Conservation (phyloP, 148 eudicot genomes). For the Diospyros lotus region DNA sequence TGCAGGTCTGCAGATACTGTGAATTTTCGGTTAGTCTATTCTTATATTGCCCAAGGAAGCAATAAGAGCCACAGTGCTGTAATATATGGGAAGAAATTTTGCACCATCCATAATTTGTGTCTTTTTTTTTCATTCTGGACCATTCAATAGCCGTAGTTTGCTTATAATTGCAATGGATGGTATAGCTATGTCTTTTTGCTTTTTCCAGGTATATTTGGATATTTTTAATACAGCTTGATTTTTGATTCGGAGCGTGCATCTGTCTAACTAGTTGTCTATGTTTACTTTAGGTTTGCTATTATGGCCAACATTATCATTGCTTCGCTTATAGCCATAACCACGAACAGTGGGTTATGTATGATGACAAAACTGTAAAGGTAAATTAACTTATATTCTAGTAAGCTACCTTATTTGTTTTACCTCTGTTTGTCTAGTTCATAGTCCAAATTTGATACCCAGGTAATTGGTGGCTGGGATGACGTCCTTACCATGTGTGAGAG, state of each 20-base stretch:
- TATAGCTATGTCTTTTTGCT: too few species aligned
- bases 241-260: not conserved
- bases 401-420: not conserved
- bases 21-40: too few species aligned
- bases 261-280: not conserved
- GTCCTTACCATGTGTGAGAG: constrained; percentile 67
- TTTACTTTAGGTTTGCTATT: constrained; percentile 74
- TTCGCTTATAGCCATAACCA: constrained; percentile 77
- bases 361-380: constrained; percentile 95
- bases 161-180: too few species aligned
- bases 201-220: too few species aligned
- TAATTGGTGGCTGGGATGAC: constrained; percentile 85
- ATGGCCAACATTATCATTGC: constrained; percentile 96
- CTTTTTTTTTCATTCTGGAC: too few species aligned
- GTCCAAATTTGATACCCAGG: constrained; percentile 27
- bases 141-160: too few species aligned
- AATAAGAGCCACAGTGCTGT: too few species aligned
- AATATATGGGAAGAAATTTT: too few species aligned
- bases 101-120: too few species aligned
- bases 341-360: constrained; percentile 88
- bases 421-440: not conserved
- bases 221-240: too few species aligned
- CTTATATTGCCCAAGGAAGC: too few species aligned
- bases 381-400: constrained; percentile 1
- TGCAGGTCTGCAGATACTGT: too few species aligned